These are phyloP conservation scores for Phialemoniopsis sp. DNA, from an alignment of 2,329 filamentous ascomycete species.

Conservation along the genomic window DNA sequence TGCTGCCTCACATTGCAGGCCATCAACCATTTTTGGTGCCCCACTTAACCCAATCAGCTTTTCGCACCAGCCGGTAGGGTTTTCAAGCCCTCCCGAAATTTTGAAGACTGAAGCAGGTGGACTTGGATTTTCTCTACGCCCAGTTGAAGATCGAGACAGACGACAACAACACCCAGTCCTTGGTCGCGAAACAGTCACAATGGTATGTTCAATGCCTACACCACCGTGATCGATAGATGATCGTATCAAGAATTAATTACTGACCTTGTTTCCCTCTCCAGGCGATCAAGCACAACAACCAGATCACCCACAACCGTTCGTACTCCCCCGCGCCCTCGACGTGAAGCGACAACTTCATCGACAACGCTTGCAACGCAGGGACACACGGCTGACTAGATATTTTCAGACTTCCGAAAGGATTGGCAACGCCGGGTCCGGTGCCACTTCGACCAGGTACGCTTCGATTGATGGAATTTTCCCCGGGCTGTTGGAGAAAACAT, in stretches of 20 bases:
- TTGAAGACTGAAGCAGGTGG: constrained; percentile 30
- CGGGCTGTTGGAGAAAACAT: no score
- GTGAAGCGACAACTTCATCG: constrained; percentile 14
- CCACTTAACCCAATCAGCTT: constrained; percentile 2
- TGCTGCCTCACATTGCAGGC: no score
- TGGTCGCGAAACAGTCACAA: constrained; percentile 51
- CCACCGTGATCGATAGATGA: background rate
- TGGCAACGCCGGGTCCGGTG: constrained; percentile 98
- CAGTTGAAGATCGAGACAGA: constrained; percentile 28
- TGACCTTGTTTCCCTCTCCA: constrained; percentile 31
- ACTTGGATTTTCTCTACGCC: constrained; percentile 27
- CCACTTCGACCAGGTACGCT: constrained; percentile 98
- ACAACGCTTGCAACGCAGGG: constrained; percentile 18
- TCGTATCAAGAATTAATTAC: constrained; percentile 19
- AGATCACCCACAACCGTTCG: constrained; percentile 94
- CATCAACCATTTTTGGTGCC: no score
- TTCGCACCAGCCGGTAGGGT: constrained; percentile 26
- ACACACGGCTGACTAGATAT: constrained; percentile 31
- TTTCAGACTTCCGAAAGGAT: constrained; percentile 97
- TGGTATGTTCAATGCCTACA: constrained; percentile 32
- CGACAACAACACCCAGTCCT: constrained; percentile 19
- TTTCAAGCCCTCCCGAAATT: constrained; percentile 37
- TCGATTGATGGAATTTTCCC: constrained; percentile 14
- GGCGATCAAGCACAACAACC: constrained; percentile 99
- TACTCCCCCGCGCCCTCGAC: constrained; percentile 20